Conservation (phyloP, 2,329 filamentous ascomycete species). For the Epichloe glyceriae region DNA sequence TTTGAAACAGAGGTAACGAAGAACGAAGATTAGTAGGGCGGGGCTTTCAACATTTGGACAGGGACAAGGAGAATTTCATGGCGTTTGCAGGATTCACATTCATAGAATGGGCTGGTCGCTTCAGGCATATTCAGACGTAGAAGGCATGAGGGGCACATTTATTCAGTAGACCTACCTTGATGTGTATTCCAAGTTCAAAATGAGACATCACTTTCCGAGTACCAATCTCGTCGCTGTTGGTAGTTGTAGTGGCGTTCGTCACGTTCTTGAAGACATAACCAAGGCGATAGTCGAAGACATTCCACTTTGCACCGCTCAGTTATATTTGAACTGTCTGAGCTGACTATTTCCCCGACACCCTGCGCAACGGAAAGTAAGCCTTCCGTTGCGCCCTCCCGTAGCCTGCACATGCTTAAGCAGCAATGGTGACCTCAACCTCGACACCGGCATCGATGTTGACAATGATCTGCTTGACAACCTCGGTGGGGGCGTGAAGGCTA, state of each 20-base stretch:
- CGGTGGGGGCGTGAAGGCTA: slow-evolving; percentile 88
- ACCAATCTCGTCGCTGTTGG: no score
- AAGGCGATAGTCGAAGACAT: neutral
- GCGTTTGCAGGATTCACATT: slow-evolving; percentile 7
- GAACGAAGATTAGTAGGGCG: neutral
- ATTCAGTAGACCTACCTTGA: no score
- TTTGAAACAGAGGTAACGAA: slow-evolving; percentile 29
- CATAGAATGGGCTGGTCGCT: neutral
- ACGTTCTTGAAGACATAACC: neutral
- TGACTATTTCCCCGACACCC: neutral
- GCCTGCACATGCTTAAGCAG: slow-evolving; percentile 44
- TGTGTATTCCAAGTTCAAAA: no score
- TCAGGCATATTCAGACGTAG: neutral
- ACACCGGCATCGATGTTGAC: slow-evolving; percentile 92
- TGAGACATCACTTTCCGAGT: no score
- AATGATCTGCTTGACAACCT: slow-evolving; percentile 94
- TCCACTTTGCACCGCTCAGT: neutral
- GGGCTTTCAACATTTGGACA: neutral
- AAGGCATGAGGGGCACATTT: neutral
- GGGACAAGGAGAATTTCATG: slow-evolving; percentile 6
- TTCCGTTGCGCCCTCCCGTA: neutral
- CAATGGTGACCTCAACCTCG: slow-evolving; percentile 87
- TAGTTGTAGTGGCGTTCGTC: no score
- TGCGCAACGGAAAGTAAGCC: neutral
- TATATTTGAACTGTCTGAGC: slow-evolving; percentile 5